These are phyloP conservation scores for Orbilia quercus DNA, from an alignment of 2,329 filamentous ascomycete species.

Conservation along the genomic window DNA sequence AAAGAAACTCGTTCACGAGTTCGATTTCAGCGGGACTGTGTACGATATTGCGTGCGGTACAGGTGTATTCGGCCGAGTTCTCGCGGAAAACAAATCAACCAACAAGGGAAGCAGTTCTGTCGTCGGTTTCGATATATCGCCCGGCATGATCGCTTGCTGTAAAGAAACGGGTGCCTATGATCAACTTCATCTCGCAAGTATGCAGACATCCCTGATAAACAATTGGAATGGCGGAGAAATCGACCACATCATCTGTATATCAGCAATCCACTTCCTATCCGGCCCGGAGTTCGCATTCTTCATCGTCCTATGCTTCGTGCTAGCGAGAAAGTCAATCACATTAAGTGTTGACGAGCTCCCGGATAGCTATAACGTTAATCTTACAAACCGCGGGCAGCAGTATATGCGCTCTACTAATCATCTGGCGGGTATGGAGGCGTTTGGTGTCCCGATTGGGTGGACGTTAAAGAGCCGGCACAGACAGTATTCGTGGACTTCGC, in stretches of 20 bases:
- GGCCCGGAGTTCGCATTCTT: conserved; percentile 57
- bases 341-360: conserved; percentile 56
- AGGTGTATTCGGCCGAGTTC: conserved; percentile 55
- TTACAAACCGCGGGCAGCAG: neutral
- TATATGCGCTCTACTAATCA: conserved; percentile 11
- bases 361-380: conserved; percentile 35
- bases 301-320: conserved; percentile 57
- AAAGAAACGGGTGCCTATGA: conserved; percentile 41
- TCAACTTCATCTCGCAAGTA: conserved; percentile 44
- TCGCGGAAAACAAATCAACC: conserved; percentile 36
- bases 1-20: neutral
- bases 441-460: conserved; percentile 8
- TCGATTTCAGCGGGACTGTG: conserved; percentile 46
- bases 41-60: conserved; percentile 58
- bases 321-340: conserved; percentile 57
- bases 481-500: conserved; percentile 20
- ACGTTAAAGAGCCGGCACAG: neutral
- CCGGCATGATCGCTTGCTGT: conserved; percentile 44
- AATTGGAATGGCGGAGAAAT: conserved; percentile 13
- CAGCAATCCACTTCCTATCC: conserved; percentile 54
- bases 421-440: conserved; percentile 13
- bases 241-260: conserved; percentile 57
- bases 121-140: conserved; percentile 47
- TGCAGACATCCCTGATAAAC: conserved; percentile 47
- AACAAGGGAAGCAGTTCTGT: conserved; percentile 18